Base-by-base conservation (phyloP, 192 early-diverging fungal species). In the Podila epigama region DNA sequence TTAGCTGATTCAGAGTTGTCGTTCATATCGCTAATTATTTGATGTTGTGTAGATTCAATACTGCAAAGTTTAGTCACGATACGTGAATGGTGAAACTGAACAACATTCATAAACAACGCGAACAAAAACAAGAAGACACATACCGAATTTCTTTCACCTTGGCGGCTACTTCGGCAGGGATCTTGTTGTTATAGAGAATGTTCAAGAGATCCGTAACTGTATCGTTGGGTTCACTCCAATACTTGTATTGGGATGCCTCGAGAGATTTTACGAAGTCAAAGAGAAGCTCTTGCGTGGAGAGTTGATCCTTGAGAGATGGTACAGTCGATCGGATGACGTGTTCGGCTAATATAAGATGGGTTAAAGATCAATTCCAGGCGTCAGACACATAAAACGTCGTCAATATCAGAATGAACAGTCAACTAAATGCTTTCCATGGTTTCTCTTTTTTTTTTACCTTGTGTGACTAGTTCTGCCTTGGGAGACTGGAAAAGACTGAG, bases 381-480 rank as follows among this genome's bases (percentile, higher is more conserved):
- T n/a, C n/a, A n/a, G n/a, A n/a, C n/a, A n/a, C n/a, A n/a, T n/a
- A n/a, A n/a, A n/a, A n/a, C n/a, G n/a, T n/a, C n/a, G n/a, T n/a
- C n/a, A n/a, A n/a, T n/a, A n/a, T n/a, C n/a, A n/a, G n/a, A n/a
- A n/a, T n/a, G n/a, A n/a, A n/a, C n/a, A n/a, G n/a, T 25, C 27
- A 63, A 63, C 3, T 34, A 69, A 39, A 42, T 0, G 18, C n/a
- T 42, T 29, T 18, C 5, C 28, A 25, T 4, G n/a, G 37, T 25
- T 10, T 6, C 11, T 13, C 2, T 32, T 5, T 8, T 37, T 4
- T 22, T 12, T 28, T 22, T 70, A 84, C 79, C 79, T 84, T 81
- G 73, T 20, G 70, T 34, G 32, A 63, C 69, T 28, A 83, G 66
- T 35, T 85, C 79, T 63, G 80, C 41, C 50, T 70, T 82, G 33